A percentile compares a stretch with the other conserved stretches of the same genome.
phyloP scores from a whole-genome alignment of 2,329 filamentous ascomycete genomes.

The Colletotrichum nymphaeae region DNA sequence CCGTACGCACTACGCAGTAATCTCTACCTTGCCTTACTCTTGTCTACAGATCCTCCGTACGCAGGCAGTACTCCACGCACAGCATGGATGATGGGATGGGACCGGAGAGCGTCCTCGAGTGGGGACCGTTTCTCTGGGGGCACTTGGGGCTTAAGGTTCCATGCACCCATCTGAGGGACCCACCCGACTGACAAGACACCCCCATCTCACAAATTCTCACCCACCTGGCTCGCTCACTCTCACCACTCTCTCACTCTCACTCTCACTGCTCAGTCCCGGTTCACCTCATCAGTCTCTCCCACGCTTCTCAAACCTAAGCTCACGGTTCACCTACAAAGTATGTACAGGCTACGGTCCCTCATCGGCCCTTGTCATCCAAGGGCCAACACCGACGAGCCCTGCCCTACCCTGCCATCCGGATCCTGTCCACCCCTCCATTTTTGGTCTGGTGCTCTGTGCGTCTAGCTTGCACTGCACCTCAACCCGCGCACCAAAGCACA shows the following conservation, averaged over 20 bases:
- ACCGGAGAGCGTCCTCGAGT: conserved; percentile 5
- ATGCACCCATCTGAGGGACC: conserved; percentile 6
- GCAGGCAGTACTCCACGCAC: too few species aligned
- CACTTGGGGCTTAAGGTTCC: neutral
- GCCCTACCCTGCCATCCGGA: conserved; percentile 17
- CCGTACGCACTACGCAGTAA: neutral
- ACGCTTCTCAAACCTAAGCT: neutral
- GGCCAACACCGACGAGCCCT: conserved; percentile 18
- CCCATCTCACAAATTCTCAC: neutral
- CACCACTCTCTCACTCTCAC: neutral
- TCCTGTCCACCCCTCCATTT: neutral
- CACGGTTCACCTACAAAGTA: too few species aligned
- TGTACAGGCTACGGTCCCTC: neutral
- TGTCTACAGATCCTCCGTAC: neutral
- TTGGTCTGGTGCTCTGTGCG: neutral
- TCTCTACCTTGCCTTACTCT: neutral
- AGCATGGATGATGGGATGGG: neutral
- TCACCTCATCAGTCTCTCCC: neutral
- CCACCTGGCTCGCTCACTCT: neutral
- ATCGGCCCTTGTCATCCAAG: conserved; percentile 4
- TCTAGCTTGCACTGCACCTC: conserved; percentile 1
- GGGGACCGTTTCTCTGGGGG: neutral
- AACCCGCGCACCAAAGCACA: conserved; percentile 9
- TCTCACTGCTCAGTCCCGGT: neutral
- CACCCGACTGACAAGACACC: conserved; percentile 19